Base-by-base conservation (phyloP, 495 filamentous ascomycete genomes). In the Pseudomonodictys pantanalensis region DNA sequence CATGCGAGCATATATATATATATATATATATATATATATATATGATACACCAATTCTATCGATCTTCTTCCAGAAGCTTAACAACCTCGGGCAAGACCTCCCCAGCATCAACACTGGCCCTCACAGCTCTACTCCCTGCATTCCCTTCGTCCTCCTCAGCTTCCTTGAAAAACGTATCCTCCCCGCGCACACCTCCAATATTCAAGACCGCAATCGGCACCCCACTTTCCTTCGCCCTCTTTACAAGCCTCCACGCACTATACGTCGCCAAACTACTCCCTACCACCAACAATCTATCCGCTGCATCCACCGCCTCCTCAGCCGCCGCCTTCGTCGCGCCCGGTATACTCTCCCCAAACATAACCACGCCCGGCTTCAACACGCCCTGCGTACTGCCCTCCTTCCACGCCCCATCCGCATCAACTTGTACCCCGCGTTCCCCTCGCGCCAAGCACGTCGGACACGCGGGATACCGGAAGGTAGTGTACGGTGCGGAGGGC, bases 261-360 rank as follows among this genome's bases (percentile, higher is more conserved):
- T 92, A 97, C 0, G 93, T 97, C 8, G 93, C 93, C 45, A 98
- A 77, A 65, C 89, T 95, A 38, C 86, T 96, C 8, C 91, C 93
- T 12, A 97, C 69, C 15, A 97, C 81, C 26, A 98, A 77, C 22
- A 98, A 70, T 28, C 81, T 77, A 15, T 81, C 82, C 8, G 92
- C 86, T 48, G 80, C 79, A 62, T 96, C 87, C 35, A 98, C 82
- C 7, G 85, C 87, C 17, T 82, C 76, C 67, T 96, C 91, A 1
- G 91, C 92, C n/a, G 82, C 84, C 1, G 67, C 60, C 69, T 92
- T 96, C 12, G 91, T 85, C 3, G 67, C 52, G 1, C 70, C 67
- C 2, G 80, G 74, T 28, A 97, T 93, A 51, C 83, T 90, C 72
- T 98, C 93, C 2, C 93, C 93, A 71, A 98, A 98, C 90, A 98